phyloP scores from a whole-genome alignment of 169 alveolate species.

The Plasmodium malariae region DNA sequence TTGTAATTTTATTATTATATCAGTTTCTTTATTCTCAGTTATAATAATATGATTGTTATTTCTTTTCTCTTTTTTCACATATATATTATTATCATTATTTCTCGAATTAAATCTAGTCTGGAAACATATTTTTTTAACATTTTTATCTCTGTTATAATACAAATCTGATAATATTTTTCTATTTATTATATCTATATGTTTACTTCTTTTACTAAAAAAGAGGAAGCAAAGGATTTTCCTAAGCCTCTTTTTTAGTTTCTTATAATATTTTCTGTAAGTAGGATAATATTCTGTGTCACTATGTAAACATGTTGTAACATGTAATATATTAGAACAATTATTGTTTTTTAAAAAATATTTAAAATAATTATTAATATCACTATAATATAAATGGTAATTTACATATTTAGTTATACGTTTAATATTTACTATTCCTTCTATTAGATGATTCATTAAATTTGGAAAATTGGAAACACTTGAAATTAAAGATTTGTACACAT shows the following conservation, averaged over 20 bases:
- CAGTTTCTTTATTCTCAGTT: background rate
- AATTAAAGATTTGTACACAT: constrained; percentile 53
- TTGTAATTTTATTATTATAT: constrained; percentile 37
- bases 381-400: constrained; percentile 40
- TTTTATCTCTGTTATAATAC: background rate
- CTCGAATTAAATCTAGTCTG: background rate
- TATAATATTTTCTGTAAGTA: background rate
- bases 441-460: constrained; percentile 46
- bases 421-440: constrained; percentile 41
- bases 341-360: constrained; percentile 21
- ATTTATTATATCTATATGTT: constrained; percentile 26
- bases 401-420: constrained; percentile 47
- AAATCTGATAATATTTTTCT: constrained; percentile 22
- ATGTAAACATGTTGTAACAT: background rate
- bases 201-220: constrained; percentile 1
- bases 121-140: background rate
- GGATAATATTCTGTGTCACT: background rate
- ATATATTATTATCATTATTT: background rate
- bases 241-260: background rate
- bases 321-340: background rate
- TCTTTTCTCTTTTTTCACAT: background rate
- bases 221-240: constrained; percentile 1
- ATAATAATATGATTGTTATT: background rate
- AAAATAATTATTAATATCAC: constrained; percentile 47
- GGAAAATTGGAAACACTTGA: constrained; percentile 48